phyloP scores from a whole-genome alignment of 2,329 filamentous ascomycete genomes.

The Stenocarpella maydis region DNA sequence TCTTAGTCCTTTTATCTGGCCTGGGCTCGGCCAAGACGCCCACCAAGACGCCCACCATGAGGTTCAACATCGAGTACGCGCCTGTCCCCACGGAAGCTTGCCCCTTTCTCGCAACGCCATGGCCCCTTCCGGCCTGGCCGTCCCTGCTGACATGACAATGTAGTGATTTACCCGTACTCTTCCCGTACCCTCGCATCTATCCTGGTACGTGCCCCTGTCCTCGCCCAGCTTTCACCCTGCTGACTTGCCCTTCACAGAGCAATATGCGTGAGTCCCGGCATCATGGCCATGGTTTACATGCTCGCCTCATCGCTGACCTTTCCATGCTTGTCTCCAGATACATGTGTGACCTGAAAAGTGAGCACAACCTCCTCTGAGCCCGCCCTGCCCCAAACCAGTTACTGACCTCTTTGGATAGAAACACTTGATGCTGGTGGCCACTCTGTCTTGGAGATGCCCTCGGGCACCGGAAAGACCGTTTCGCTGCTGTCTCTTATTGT shows the following conservation, averaged over 20 bases:
- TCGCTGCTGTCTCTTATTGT: constrained; percentile 94
- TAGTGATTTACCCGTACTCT: constrained; percentile 65
- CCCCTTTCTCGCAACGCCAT: constrained; percentile 2
- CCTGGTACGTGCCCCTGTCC: constrained; percentile 34
- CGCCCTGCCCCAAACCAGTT: constrained; percentile 26
- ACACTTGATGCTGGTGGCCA: constrained; percentile 95
- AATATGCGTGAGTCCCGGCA: constrained; percentile 60
- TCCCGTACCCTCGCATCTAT: constrained; percentile 64
- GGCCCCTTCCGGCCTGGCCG: neutral
- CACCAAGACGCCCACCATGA: constrained; percentile 48
- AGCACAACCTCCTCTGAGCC: constrained; percentile 24
- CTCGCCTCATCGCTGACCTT: neutral
- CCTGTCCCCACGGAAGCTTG: neutral
- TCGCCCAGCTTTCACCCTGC: constrained; percentile 1
- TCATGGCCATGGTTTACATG: too few species aligned
- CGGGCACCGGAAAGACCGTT: constrained; percentile 96
- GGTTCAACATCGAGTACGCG: constrained; percentile 60
- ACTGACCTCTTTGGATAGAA: constrained; percentile 45
- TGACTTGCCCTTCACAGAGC: constrained; percentile 48
- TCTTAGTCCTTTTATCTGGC: neutral
- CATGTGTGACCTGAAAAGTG: constrained; percentile 67
- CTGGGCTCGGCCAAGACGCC: neutral
- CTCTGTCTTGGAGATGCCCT: constrained; percentile 98
- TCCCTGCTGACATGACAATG: constrained; percentile 15
- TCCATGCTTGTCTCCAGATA: constrained; percentile 43